phyloP scores from a whole-genome alignment of 148 eudicot genomes.

The Pouteria glomerata region DNA sequence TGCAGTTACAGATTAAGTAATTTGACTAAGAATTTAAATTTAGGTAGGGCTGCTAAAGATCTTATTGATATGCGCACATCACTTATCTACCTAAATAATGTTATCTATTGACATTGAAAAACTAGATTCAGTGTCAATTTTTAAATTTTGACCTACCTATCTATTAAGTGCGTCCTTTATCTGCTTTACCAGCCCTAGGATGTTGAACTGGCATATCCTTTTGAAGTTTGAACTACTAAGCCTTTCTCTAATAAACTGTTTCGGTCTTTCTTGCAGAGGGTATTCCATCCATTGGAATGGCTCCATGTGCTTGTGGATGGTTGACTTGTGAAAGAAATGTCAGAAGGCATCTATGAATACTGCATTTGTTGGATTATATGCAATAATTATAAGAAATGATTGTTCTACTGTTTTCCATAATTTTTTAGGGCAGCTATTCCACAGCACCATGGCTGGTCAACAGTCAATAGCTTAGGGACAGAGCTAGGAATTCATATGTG shows the following conservation, averaged over 20 bases:
- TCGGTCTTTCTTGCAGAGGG: slow-evolving; percentile 64
- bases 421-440: neutral
- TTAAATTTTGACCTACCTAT: neutral
- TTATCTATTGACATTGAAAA: neutral
- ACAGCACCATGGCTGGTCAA: slow-evolving; percentile 1
- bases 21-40: neutral
- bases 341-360: slow-evolving; percentile 23
- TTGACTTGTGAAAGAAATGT: slow-evolving; percentile 79
- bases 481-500: too few species aligned
- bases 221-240: neutral
- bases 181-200: neutral
- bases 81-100: neutral
- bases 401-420: neutral
- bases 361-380: slow-evolving; percentile 5
- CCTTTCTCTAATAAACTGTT: neutral
- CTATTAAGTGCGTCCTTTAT: slow-evolving; percentile 4
- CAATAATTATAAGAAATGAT: neutral
- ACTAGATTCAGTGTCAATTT: neutral
- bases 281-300: slow-evolving; percentile 84
- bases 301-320: slow-evolving; percentile 99
- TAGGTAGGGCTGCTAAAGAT: neutral
- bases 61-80: neutral
- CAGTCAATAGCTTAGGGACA: too few species aligned
- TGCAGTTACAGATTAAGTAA: neutral
- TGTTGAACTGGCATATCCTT: neutral